Percentiles rank a stretch among this genome's conserved stretches.
Evolutionary conservation across 768 basidiomycete genomes (phyloP).

Genomic region (Nevesoporus exiguus): DNA sequence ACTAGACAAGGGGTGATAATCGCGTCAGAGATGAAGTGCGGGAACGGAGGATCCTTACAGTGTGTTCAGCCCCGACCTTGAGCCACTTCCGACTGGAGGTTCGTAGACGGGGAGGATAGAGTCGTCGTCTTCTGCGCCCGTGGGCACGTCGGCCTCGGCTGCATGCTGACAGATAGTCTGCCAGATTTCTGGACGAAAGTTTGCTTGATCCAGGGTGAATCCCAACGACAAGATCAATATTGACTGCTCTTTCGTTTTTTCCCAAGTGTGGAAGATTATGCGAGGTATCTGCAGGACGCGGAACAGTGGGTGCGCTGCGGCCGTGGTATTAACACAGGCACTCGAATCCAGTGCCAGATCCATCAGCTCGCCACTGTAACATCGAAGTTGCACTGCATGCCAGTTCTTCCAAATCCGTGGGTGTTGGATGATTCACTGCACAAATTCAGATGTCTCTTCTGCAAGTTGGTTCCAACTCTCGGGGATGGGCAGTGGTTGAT

Average conservation of each 20-base stretch:
- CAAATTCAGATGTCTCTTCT: too few relatives aligned
- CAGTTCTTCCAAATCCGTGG: background rate
- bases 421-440: too few relatives aligned
- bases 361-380: background rate
- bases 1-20: background rate
- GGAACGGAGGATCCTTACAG: constrained; percentile 1
- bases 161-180: constrained; percentile 19
- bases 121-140: constrained; percentile 7
- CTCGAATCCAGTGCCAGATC: background rate
- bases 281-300: background rate
- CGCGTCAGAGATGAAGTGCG: background rate
- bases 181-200: constrained; percentile 21
- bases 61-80: background rate
- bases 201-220: constrained; percentile 16
- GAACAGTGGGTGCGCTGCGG: background rate
- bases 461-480: too few relatives aligned
- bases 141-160: background rate
- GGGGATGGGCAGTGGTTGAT: too few relatives aligned
- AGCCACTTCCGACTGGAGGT: background rate
- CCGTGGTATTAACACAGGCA: too few relatives aligned
- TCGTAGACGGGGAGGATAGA: constrained; percentile 24
- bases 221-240: background rate
- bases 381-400: background rate
- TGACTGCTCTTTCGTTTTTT: background rate
- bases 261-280: background rate